Evolutionary conservation across 164 flowering plant genomes (phyloP).

Genomic region (Vitis vinifera): DNA sequence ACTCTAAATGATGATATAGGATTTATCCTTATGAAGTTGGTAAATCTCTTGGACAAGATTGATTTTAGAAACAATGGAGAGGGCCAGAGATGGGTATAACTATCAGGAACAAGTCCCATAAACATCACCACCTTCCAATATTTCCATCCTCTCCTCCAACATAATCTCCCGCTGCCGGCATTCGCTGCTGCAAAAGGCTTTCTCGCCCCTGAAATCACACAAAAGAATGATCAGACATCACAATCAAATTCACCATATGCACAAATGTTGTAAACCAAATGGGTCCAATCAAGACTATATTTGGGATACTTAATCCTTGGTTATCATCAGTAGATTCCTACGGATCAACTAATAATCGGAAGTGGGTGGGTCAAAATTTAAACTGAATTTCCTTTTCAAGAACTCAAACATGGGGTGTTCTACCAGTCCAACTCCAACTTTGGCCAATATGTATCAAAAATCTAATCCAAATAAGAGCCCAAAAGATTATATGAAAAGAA

Average conservation of each 20-base stretch:
- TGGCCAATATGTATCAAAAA: too few species aligned
- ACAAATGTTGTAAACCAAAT: too few species aligned
- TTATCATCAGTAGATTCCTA: too few species aligned
- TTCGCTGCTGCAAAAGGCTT: slow-evolving; percentile 83
- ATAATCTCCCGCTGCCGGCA: slow-evolving; percentile 77
- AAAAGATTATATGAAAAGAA: neutral
- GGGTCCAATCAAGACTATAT: too few species aligned
- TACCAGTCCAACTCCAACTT: too few species aligned
- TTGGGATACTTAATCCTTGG: too few species aligned
- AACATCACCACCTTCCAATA: slow-evolving; percentile 23
- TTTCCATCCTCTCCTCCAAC: slow-evolving; percentile 56
- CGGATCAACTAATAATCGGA: too few species aligned
- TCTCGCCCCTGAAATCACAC: slow-evolving; percentile 64
- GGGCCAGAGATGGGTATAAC: neutral
- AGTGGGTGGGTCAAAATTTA: too few species aligned
- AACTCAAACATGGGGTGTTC: too few species aligned
- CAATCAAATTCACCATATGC: too few species aligned
- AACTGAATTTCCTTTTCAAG: too few species aligned
- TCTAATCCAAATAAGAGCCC: too few species aligned
- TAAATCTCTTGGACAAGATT: neutral
- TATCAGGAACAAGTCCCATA: slow-evolving; percentile 23
- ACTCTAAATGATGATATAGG: neutral
- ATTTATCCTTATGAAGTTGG: neutral
- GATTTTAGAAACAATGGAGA: neutral
- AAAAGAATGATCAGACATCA: neutral